A percentile compares a stretch with the other conserved stretches of the same genome.
Conservation (phyloP, 2,329 filamentous ascomycete species). For the Aspergillus phoenicis region DNA sequence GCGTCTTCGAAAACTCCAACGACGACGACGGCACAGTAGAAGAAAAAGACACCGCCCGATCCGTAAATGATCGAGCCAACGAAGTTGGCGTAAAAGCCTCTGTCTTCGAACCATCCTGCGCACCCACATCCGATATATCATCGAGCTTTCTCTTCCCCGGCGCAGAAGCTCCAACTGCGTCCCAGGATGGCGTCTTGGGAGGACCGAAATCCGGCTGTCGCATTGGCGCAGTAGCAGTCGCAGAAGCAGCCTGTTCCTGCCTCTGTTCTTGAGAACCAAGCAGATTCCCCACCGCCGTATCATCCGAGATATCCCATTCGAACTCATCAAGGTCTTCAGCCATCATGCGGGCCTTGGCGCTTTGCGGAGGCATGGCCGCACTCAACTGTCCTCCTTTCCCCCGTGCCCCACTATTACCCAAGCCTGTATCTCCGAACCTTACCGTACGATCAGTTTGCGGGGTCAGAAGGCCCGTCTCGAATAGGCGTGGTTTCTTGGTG, state of each 20-base stretch:
- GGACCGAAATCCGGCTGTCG: conserved; percentile 35
- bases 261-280: conserved; percentile 6
- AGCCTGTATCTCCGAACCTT: not conserved
- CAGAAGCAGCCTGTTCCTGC: not conserved
- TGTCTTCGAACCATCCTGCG: not conserved
- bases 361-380: conserved; percentile 26
- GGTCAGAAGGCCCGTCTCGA: conserved; percentile 34
- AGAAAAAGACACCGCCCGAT: conserved; percentile 6
- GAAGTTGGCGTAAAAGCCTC: conserved; percentile 7
- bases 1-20: conserved; percentile 34
- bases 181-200: conserved; percentile 30
- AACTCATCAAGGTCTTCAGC: conserved; percentile 40
- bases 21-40: conserved; percentile 24
- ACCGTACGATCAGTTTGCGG: conserved; percentile 34
- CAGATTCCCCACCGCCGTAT: conserved; percentile 35
- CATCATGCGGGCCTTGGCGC: conserved; percentile 34
- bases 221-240: conserved; percentile 6
- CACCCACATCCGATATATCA: conserved; percentile 23
- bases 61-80: not conserved
- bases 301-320: conserved; percentile 41
- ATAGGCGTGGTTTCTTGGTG: conserved; percentile 15
- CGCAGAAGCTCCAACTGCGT: conserved; percentile 26
- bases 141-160: conserved; percentile 42
- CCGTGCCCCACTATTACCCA: no score
- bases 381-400: not conserved